Evolutionary conservation across 345 rosid genomes (phyloP).

Genomic region (Physaria fendleri): DNA sequence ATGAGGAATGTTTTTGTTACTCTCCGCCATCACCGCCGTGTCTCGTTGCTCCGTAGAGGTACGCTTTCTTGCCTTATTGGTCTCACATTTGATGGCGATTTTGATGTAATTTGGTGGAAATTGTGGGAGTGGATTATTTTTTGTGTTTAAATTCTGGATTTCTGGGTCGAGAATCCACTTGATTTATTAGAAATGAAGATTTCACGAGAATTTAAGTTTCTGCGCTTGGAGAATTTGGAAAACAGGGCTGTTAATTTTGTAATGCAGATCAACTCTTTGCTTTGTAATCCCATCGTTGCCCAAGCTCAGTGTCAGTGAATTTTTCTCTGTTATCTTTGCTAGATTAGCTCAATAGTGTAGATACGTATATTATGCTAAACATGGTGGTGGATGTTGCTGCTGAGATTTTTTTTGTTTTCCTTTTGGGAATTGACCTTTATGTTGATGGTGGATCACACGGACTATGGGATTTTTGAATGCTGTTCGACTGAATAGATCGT

Average conservation of each 20-base stretch:
- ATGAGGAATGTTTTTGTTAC: slow-evolving; percentile 59
- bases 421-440: neutral
- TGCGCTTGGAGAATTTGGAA: neutral
- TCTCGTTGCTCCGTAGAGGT: slow-evolving; percentile 35
- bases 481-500: slow-evolving; percentile 10
- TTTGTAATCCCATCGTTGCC: neutral
- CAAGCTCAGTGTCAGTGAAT: slow-evolving; percentile 1
- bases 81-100: neutral
- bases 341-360: neutral
- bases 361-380: neutral
- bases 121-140: neutral
- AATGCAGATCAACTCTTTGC: neutral
- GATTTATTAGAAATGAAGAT: neutral
- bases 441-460: slow-evolving; percentile 12
- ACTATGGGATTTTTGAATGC: slow-evolving; percentile 2
- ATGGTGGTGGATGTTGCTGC: neutral
- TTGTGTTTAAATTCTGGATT: neutral
- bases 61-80: neutral
- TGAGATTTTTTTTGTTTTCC: neutral
- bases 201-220: neutral
- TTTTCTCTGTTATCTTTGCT: neutral
- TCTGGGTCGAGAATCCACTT: slow-evolving; percentile 4
- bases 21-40: slow-evolving; percentile 52
- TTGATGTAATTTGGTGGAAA: neutral
- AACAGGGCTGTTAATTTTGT: neutral